Base-by-base conservation (phyloP, 2,329 filamentous ascomycete genomes). In the Rhynchosporium agropyri region DNA sequence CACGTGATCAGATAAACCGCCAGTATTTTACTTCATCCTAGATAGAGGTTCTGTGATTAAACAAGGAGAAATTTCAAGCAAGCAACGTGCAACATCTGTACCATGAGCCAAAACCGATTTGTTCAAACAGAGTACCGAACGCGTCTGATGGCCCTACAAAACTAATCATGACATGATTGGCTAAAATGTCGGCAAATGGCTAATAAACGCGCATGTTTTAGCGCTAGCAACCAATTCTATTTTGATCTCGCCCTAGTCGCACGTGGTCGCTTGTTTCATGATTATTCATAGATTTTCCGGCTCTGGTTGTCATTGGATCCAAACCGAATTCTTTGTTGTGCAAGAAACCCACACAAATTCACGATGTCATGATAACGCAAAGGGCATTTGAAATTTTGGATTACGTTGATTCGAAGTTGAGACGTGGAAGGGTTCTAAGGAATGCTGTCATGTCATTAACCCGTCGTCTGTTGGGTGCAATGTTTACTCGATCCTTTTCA, bases 191-290 rank as follows among this genome's bases (percentile, higher is more conserved):
- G 54, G 55, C 58, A 53, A 58, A 55, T 55, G 53, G 28, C 33
- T 48, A 49, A n/a, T 61, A 65, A 61, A 56, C 63, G 63, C 63
- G 63, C 63, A 56, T 64, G 59, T 60, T 65, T 13, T n/a, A 26
- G n/a, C 31, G 46, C 40, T 12, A 43, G 40, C 40, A 53, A 26
- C 28, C 20, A 33, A 13, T 28, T 53, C 63, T 60, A 65, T 65
- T 62, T 60, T n/a, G 33, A 46, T 13, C 15, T 5, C 20, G 33
- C 20, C n/a, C 43, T 53, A 40, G 1, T 28, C 36, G 9, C 51
- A 20, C 26, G 51, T 60, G 56, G 56, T 65, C 63, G 63, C 60
- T 62, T 62, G 63, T 64, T 64, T 64, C 59, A 59, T 31, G 40
- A 43, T 54, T 60, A 63, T 60, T 56, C 49, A 49, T 58, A 63